Percentiles rank a stretch among this genome's conserved stretches.
These are phyloP conservation scores for Fusarium nurragi DNA, from an alignment of 2,329 filamentous ascomycete genomes.

Conservation along the genomic window DNA sequence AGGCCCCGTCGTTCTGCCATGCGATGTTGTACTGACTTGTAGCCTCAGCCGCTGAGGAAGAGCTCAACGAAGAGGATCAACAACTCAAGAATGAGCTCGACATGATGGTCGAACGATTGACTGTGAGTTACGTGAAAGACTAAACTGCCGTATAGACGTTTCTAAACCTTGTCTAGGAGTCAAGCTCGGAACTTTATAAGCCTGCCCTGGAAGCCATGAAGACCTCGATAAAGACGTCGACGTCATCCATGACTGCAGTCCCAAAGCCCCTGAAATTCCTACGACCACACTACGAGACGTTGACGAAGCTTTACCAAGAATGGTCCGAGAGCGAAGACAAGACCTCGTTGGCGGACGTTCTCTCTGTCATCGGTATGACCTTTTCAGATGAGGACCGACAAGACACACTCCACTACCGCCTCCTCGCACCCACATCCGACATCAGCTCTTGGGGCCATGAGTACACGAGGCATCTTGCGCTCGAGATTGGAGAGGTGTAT, in stretches of 20 bases:
- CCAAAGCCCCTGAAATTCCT: constrained; percentile 98
- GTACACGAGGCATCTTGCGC: constrained; percentile 92
- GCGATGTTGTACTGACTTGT: constrained; percentile 36
- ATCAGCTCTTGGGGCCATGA: constrained; percentile 98
- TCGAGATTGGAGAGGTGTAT: constrained; percentile 96
- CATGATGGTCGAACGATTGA: constrained; percentile 95
- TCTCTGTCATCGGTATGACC: constrained; percentile 98
- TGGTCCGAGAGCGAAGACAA: constrained; percentile 89
- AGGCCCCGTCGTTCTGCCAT: constrained; percentile 18
- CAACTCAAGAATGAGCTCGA: constrained; percentile 98
- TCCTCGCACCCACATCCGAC: constrained; percentile 89
- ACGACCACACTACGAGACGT: constrained; percentile 91
- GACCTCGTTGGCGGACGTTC: constrained; percentile 89
- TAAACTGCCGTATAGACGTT: neutral
- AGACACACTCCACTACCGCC: constrained; percentile 94
- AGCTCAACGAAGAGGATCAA: constrained; percentile 97
- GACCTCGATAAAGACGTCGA: constrained; percentile 98
- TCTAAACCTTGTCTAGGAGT: constrained; percentile 68
- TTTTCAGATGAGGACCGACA: constrained; percentile 96
- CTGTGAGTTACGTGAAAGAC: constrained; percentile 62
- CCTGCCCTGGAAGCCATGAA: constrained; percentile 96
- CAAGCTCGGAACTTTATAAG: constrained; percentile 87
- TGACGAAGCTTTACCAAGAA: constrained; percentile 87
- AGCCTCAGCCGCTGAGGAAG: constrained; percentile 67
- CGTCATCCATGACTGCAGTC: constrained; percentile 98